phyloP scores from a whole-genome alignment of 345 rosid species.

The Arabis alpina region DNA sequence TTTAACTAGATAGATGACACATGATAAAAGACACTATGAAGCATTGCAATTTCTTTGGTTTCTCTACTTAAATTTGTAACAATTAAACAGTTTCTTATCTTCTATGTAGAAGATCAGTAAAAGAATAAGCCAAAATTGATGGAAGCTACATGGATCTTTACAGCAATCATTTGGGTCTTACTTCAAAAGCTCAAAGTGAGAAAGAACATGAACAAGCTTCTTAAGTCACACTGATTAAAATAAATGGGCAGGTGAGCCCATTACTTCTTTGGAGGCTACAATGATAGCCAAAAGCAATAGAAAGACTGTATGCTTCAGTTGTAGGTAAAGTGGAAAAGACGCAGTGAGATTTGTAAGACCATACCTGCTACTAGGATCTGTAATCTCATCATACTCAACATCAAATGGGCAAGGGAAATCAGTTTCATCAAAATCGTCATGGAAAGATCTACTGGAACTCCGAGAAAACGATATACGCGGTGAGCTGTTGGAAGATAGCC shows the following conservation, averaged over 20 bases:
- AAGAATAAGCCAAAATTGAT: conserved; percentile 5
- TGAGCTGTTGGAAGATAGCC: conserved; percentile 57
- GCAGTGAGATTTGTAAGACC: conserved; percentile 10
- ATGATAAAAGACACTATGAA: too few relatives aligned
- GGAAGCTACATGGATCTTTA: not conserved
- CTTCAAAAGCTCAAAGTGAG: conserved; percentile 20
- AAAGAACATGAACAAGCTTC: conserved; percentile 8
- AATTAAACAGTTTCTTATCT: not conserved
- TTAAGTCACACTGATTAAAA: not conserved
- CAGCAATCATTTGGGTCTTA: not conserved
- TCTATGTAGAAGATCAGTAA: not conserved
- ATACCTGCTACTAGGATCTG: conserved; percentile 76
- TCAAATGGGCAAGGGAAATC: conserved; percentile 87
- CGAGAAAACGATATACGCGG: conserved; percentile 66
- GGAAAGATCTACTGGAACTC: conserved; percentile 78
- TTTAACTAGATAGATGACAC: too few relatives aligned
- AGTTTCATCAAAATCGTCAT: conserved; percentile 73
- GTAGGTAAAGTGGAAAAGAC: conserved; percentile 11
- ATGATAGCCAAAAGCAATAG: conserved; percentile 4
- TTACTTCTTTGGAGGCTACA: not conserved
- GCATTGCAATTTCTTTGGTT: not conserved
- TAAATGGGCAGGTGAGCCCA: conserved; percentile 1
- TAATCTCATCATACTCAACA: conserved; percentile 68
- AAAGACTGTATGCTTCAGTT: too few relatives aligned
- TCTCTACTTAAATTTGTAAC: not conserved